These are phyloP conservation scores for Sclerotinia sclerotiorum DNA, from an alignment of 2,329 filamentous ascomycete species.

Conservation along the genomic window DNA sequence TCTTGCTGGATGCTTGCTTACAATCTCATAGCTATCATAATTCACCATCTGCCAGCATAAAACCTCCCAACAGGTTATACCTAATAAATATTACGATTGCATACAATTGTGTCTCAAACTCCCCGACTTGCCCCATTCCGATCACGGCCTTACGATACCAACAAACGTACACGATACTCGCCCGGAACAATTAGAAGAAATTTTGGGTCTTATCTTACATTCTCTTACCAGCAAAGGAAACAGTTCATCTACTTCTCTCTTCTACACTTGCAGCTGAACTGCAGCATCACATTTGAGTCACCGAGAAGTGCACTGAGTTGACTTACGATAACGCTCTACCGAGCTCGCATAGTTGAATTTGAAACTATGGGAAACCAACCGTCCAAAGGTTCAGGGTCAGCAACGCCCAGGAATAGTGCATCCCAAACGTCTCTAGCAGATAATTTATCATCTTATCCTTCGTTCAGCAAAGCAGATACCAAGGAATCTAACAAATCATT, in stretches of 20 bases:
- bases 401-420: slow-evolving; percentile 35
- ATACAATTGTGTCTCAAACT: not conserved
- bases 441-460: slow-evolving; percentile 77
- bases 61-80: not conserved
- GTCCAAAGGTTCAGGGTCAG: slow-evolving; percentile 48
- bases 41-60: not conserved
- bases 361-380: slow-evolving; percentile 70
- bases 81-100: not conserved
- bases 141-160: not conserved
- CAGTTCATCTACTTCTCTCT: not conserved
- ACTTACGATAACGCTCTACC: not conserved
- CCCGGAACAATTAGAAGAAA: not conserved
- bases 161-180: not conserved
- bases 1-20: not conserved
- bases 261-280: slow-evolving; percentile 5
- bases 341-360: not conserved
- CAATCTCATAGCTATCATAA: not conserved
- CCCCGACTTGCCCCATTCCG: not conserved
- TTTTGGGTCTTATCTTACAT: not conserved
- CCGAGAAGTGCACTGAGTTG: not conserved
- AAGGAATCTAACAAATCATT: slow-evolving; percentile 89
- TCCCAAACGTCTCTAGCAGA: slow-evolving; percentile 39
- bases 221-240: not conserved
- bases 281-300: not conserved
- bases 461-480: slow-evolving; percentile 88